phyloP scores from a whole-genome alignment of 2,329 filamentous ascomycete genomes.

The Hypoxylon sp. region DNA sequence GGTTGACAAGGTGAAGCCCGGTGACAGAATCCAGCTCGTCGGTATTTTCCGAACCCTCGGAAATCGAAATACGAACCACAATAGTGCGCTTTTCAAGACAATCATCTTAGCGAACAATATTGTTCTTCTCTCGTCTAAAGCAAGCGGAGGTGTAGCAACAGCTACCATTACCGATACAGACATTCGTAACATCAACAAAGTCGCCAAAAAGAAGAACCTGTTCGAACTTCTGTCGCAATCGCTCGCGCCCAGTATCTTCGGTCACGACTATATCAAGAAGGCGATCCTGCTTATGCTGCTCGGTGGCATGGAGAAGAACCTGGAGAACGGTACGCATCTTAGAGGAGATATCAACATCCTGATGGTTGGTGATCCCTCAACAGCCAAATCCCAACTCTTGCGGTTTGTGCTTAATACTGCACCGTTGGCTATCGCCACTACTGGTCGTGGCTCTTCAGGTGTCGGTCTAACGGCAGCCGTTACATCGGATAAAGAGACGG shows the following conservation, averaged over 20 bases:
- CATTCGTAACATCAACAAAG: conserved; percentile 98
- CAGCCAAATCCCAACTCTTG: conserved; percentile 96
- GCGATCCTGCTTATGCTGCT: conserved; percentile 95
- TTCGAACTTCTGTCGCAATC: conserved; percentile 95
- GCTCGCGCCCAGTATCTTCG: conserved; percentile 94
- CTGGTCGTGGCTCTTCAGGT: conserved; percentile 94
- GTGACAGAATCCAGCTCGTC: conserved; percentile 96
- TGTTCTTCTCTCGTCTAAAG: conserved; percentile 94
- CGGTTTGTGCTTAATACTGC: conserved; percentile 98
- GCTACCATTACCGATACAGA: conserved; percentile 95
- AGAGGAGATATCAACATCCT: conserved; percentile 99
- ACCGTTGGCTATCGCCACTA: conserved; percentile 95
- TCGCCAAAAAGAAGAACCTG: conserved; percentile 92
- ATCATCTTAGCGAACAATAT: conserved; percentile 94
- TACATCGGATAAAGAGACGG: conserved; percentile 96
- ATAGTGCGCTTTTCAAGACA: conserved; percentile 94
- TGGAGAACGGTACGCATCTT: conserved; percentile 97
- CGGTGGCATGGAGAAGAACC: conserved; percentile 96
- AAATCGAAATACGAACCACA: conserved; percentile 90
- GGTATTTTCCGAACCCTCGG: conserved; percentile 94
- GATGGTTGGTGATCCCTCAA: conserved; percentile 99
- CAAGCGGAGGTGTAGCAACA: conserved; percentile 91
- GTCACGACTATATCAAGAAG: conserved; percentile 97
- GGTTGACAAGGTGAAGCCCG: conserved; percentile 93
- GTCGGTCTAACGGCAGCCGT: conserved; percentile 98